A percentile compares a stretch with the other conserved stretches of the same genome.
These are phyloP conservation scores for Fragaria nilgerrensis DNA, from an alignment of 306 rosid genomes.

Conservation along the genomic window DNA sequence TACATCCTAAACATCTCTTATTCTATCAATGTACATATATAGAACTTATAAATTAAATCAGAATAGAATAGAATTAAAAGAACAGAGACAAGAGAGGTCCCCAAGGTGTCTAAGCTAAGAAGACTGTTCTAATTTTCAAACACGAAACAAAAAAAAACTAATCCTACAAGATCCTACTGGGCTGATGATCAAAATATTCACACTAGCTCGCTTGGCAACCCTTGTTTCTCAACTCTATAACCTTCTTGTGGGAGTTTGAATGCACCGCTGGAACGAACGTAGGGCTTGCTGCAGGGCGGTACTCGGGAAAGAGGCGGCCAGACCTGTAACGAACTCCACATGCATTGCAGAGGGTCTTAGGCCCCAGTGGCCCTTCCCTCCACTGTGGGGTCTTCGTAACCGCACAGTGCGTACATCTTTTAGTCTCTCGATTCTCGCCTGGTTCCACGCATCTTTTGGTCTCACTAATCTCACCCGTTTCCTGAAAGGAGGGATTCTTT, in stretches of 20 bases:
- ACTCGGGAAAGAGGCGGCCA: conserved; percentile 81
- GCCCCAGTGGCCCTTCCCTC: conserved; percentile 91
- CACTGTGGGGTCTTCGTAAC: conserved; percentile 80
- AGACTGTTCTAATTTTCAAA: conserved; percentile 30
- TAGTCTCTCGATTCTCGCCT: conserved; percentile 13
- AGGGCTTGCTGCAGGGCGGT: conserved; percentile 84
- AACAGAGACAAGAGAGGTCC: conserved; percentile 42
- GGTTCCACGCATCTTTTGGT: conserved; percentile 12
- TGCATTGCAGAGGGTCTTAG: conserved; percentile 86
- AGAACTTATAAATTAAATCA: conserved; percentile 42
- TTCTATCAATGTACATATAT: conserved; percentile 48
- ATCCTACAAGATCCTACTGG: conserved; percentile 32
- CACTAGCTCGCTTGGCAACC: conserved; percentile 27
- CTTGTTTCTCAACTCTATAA: conserved; percentile 68
- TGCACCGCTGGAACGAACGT: conserved; percentile 62
- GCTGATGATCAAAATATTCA: conserved; percentile 27
- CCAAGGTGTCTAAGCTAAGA: conserved; percentile 29
- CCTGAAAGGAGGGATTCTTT: conserved; percentile 32
- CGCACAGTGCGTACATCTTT: conserved; percentile 70
- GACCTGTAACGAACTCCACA: conserved; percentile 91
- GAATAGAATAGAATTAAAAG: conserved; percentile 22
- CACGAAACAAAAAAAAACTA: conserved; percentile 27
- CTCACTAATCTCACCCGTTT: conserved; percentile 2
- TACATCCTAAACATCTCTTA: conserved; percentile 21
- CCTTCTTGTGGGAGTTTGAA: conserved; percentile 84